Evolutionary conservation across 148 eudicot species (phyloP), one percentile per base, ranked within the genome.

Genomic region (Vaccinium vitisidaea): DNA sequence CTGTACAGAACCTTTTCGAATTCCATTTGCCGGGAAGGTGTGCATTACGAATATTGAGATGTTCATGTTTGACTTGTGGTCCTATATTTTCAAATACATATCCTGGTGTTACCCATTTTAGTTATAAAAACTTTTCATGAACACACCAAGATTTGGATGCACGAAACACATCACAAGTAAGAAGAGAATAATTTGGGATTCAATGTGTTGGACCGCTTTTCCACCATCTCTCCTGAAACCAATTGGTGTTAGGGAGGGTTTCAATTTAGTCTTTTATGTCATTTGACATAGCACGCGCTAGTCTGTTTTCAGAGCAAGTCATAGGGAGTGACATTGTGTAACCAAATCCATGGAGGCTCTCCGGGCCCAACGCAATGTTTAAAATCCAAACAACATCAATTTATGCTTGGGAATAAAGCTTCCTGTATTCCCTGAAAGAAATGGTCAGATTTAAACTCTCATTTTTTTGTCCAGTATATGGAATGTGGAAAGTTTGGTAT

Each of bases 1-100:
- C 83, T 97, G 99, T 88, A 97, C 98, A 14, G 99, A 97, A 88
- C 99, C 99, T 80, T 97, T 97, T 56, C 93, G 98, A 10, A 97
- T 97, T 83, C 99, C 99, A 46, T 97, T 97, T 93, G 99, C 98
- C 86, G 99, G 99, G 82, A 97, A 97, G 98, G 99, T 95, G 49
- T 86, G 86, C 30, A 82, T 59, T 59, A 7, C 73, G 21, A 70
- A 69, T 74, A 25, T 25, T 52, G 30, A 32, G 10, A 46, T 80
- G 30, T 30, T 80, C 48, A 80, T 12, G 32, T 71, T 25, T 14
- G 36, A 48, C 53, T 48, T 1, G 15, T 67, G 32, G 32, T 67
- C 73, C 15, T 25, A 11, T 4, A 67, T 11, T 67, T 67, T 67
- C 73, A 67, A 67, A 11, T 67, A 67, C 3, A 10, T 67, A 32